Evolutionary conservation across 225 moss, liverwort and hornwort species (phyloP), one percentile per base, ranked within the genome.

Genomic region (Pseudoscleropodium purum): DNA sequence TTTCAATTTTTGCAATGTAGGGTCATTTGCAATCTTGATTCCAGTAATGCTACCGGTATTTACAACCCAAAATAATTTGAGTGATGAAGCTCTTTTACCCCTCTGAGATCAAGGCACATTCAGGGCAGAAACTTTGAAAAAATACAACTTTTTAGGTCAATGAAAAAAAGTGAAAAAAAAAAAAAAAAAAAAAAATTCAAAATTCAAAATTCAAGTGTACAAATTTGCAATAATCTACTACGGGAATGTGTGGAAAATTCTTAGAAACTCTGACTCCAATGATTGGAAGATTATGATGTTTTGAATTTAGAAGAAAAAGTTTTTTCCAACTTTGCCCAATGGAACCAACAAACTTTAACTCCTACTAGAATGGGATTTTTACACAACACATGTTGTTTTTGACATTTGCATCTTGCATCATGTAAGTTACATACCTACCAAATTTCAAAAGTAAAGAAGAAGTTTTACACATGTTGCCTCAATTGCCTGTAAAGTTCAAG

Each of bases 231-330:
- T 18, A 11, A 24, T 18, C 31, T 15, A 15, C 15, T 47, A 75
- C 4, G 11, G 30, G 30, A 10, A 13, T 52, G 13, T 21, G 4
- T 7, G 7, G 4, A 33, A 51, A 18, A 15, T 10, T 6, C 12
- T 21, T 5, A 20, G 1, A 76, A 76, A 51, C 1, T 51, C 21
- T 76, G 8, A 76, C 7, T 2, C 0, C 7, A 21, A 1, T 1
- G 2, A 51, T 76, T 33, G 4, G 33, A 7, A 76, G 18, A 76
- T 49, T 43, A 20, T 20, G 11, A 61, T 1, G 5, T 61, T 60
- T 76, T 34, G 21, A 76, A 76, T 18, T 13, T 33, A 20, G 49
- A 75, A 49, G 7, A 51, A 51, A 47, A 9, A 43, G 1, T 10
- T 75, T 31, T 12, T 51, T 49, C 4, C 6, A 20, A 49, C 7